Evolutionary conservation across 345 rosid species (phyloP).

Genomic region (Populus alba): DNA sequence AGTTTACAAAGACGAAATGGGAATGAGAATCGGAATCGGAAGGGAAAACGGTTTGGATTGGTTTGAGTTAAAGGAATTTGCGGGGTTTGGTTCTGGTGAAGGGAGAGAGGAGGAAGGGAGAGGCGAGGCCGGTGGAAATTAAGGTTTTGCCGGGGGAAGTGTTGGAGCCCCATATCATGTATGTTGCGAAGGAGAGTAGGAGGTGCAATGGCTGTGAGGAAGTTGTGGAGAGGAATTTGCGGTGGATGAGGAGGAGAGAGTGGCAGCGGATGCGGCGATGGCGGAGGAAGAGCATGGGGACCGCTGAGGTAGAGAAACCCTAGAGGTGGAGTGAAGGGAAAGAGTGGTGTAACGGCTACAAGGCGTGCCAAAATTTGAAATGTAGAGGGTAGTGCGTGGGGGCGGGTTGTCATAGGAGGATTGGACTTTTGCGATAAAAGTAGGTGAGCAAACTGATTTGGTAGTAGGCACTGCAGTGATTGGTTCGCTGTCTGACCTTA

Average conservation of each 20-base stretch:
- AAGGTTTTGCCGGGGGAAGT: constrained; percentile 94
- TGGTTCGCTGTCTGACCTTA: too few relatives aligned
- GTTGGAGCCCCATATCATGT: constrained; percentile 76
- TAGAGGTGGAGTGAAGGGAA: neutral
- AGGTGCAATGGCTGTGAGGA: constrained; percentile 3
- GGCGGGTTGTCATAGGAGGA: neutral
- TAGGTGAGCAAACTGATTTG: too few relatives aligned
- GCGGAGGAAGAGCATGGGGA: neutral
- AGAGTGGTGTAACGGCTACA: neutral
- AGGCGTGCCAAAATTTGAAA: constrained; percentile 1
- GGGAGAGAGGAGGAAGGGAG: constrained; percentile 67
- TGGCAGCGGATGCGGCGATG: neutral
- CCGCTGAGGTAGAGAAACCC: neutral
- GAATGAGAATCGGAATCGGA: constrained; percentile 68
- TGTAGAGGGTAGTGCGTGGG: neutral
- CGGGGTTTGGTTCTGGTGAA: neutral
- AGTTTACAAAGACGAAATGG: constrained; percentile 68
- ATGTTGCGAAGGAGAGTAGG: constrained; percentile 73
- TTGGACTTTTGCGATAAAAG: too few relatives aligned
- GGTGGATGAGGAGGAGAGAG: neutral
- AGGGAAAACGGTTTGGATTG: constrained; percentile 91
- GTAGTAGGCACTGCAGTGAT: too few relatives aligned
- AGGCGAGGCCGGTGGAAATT: constrained; percentile 85
- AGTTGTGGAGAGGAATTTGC: constrained; percentile 10
- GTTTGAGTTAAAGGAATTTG: constrained; percentile 75